A percentile compares a stretch with the other conserved stretches of the same genome.
phyloP scores from a whole-genome alignment of 164 flowering plant species.

The Piper betle region DNA sequence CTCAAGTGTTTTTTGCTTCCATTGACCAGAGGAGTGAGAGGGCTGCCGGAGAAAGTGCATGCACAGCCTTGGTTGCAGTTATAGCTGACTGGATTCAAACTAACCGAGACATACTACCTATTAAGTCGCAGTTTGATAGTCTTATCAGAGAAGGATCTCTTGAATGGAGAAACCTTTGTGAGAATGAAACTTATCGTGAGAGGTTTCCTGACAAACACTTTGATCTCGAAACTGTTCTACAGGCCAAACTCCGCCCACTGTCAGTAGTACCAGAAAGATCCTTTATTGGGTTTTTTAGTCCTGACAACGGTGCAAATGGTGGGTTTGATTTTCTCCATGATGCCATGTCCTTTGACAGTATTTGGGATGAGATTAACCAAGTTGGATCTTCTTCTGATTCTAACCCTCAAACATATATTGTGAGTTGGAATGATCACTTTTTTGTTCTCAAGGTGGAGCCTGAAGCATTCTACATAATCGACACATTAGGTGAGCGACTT shows the following conservation, averaged over 20 bases:
- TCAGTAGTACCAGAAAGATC: slow-evolving; percentile 61
- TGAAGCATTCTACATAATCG: slow-evolving; percentile 84
- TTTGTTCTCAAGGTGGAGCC: slow-evolving; percentile 80
- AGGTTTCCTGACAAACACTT: slow-evolving; percentile 91
- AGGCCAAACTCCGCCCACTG: slow-evolving; percentile 70
- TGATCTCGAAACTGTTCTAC: slow-evolving; percentile 88
- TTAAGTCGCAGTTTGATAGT: slow-evolving; percentile 81
- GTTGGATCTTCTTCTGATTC: slow-evolving; percentile 15
- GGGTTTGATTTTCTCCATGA: slow-evolving; percentile 73
- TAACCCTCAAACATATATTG: slow-evolving; percentile 53
- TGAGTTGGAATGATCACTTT: slow-evolving; percentile 98
- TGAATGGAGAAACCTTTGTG: slow-evolving; percentile 92
- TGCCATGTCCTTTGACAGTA: slow-evolving; percentile 90
- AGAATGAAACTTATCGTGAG: slow-evolving; percentile 53
- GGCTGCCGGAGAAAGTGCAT: slow-evolving; percentile 98
- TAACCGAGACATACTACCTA: slow-evolving; percentile 60
- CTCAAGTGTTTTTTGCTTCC: slow-evolving; percentile 83
- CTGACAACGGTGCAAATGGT: slow-evolving; percentile 58
- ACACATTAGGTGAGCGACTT: slow-evolving; percentile 91
- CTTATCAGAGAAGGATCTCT: slow-evolving; percentile 86
- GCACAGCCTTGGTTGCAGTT: slow-evolving; percentile 92
- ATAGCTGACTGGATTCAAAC: slow-evolving; percentile 91
- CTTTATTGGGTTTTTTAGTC: slow-evolving; percentile 86
- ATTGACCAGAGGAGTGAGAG: slow-evolving; percentile 91
- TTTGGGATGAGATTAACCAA: slow-evolving; percentile 85